Evolutionary conservation across 352 stramenopile genomes (phyloP).

Genomic region (Phytophthora chlamydospora): DNA sequence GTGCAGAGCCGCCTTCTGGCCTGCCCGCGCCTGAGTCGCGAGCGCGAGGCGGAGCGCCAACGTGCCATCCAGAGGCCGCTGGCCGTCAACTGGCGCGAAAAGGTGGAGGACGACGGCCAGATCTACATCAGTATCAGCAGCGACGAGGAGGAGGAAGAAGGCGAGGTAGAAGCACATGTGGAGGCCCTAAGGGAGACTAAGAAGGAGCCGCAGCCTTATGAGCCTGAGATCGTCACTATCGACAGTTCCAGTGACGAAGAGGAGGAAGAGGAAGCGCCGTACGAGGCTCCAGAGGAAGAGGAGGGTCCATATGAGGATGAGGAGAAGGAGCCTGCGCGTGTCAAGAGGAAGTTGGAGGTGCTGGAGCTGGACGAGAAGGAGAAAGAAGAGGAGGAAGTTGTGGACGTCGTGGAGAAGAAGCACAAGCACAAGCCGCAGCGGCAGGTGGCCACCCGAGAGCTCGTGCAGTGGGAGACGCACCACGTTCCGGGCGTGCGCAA

Average conservation of each 20-base stretch:
- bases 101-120: constrained; percentile 51
- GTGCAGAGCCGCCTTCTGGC: constrained; percentile 46
- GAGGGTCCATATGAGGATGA: constrained; percentile 21
- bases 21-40: constrained; percentile 40
- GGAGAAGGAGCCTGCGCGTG: constrained; percentile 31
- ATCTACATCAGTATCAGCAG: constrained; percentile 66
- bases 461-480: constrained; percentile 20
- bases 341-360: constrained; percentile 36
- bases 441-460: constrained; percentile 13
- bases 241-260: constrained; percentile 41
- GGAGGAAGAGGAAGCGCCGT: constrained; percentile 9
- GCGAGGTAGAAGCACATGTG: constrained; percentile 19
- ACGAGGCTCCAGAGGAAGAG: constrained; percentile 21
- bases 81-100: constrained; percentile 73
- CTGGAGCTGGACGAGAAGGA: constrained; percentile 32
- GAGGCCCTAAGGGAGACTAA: constrained; percentile 9
- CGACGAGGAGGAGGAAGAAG: constrained; percentile 31
- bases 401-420: constrained; percentile 3
- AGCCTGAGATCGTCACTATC: constrained; percentile 39
- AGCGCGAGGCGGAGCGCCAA: constrained; percentile 68
- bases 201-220: background rate
- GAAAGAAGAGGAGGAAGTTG: constrained; percentile 31
- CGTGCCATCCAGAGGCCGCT: constrained; percentile 84
- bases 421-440: constrained; percentile 24
- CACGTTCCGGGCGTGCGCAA: constrained; percentile 24